Conservation (phyloP, 192 early-diverging fungal genomes). For the Rhizophagus sp. region DNA sequence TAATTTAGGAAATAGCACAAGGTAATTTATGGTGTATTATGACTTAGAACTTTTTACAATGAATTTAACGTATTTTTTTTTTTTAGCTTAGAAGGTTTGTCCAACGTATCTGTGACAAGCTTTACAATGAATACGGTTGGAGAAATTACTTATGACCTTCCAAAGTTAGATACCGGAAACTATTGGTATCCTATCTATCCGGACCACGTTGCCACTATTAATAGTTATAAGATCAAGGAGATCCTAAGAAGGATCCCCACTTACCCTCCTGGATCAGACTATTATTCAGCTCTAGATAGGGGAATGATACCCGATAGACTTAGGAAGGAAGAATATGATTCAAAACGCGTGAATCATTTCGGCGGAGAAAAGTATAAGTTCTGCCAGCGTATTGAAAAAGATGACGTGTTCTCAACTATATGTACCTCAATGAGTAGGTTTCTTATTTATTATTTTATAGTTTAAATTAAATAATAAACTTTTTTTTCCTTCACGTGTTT, state of each 20-base stretch:
- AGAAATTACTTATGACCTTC: slow-evolving; percentile 21
- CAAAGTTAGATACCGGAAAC: slow-evolving; percentile 16
- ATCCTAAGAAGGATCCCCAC: slow-evolving; percentile 6
- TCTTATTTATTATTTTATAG: neutral
- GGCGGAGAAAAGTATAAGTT: neutral
- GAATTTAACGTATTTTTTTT: neutral
- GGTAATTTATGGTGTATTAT: neutral
- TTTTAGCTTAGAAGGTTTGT: neutral
- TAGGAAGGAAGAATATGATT: neutral
- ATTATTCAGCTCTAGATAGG: slow-evolving; percentile 9
- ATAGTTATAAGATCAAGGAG: slow-evolving; percentile 3
- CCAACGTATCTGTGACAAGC: neutral
- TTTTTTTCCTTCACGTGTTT: neutral
- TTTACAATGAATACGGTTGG: neutral
- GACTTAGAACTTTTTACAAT: neutral
- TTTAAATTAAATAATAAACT: no score
- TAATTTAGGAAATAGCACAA: neutral
- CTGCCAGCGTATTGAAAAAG: slow-evolving; percentile 20
- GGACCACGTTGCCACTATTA: neutral
- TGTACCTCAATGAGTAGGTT: slow-evolving; percentile 23
- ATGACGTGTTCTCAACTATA: slow-evolving; percentile 21
- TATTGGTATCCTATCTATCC: slow-evolving; percentile 22
- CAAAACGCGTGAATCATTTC: neutral
- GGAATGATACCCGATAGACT: neutral
- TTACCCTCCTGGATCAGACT: neutral